Base-by-base conservation (phyloP, 176 grass and related monocot species). In the Pharus latifolius region DNA sequence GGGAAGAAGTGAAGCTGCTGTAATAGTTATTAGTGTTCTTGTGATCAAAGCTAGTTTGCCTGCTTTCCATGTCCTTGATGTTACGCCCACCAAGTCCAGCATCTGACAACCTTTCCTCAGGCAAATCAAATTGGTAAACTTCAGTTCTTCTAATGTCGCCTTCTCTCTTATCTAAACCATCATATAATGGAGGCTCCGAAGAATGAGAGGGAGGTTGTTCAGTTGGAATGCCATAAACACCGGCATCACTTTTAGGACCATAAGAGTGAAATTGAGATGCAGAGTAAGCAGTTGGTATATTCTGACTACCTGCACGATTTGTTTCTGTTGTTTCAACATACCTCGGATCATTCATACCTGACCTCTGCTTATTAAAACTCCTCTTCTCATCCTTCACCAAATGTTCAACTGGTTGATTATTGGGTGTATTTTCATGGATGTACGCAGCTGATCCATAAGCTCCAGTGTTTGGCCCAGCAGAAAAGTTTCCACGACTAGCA, bases 401-500 rank as follows among this genome's bases (percentile, higher is more conserved):
- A 51, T 48, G 59, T 10, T 60, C 51, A 58, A 49, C 42, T 27
- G 46, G 58, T 78, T 85, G 67, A 51, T 79, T 85, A 44, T 65
- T 79, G 0, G 18, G 49, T 78, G 46, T 64, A 67, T 20, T 62
- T 70, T 50, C 66, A 10, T 35, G 30, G 49, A 10, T 80, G 62
- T 84, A 61, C 14, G 37, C 37, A 22, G 74, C 27, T 64, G 81
- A 58, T 33, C 76, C 60, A 67, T 66, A 77, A 57, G 69, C 22
- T 71, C 37, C 82, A 76, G 64, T 60, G 45, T 34, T 71, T 72
- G 84, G 42, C 50, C 73, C 74, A 41, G 49, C 69, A 70, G 69
- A 87, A 73, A 84, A 64, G 49, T 92, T 82, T 69, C 82, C 88
- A 46, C 74, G 81, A 37, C 87, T 91, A 54, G 90, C 95, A 89